A percentile compares a stretch with the other conserved stretches of the same genome.
These are phyloP conservation scores for Saturnispora silvae DNA, from an alignment of 805 yeast genomes.

Conservation along the genomic window DNA sequence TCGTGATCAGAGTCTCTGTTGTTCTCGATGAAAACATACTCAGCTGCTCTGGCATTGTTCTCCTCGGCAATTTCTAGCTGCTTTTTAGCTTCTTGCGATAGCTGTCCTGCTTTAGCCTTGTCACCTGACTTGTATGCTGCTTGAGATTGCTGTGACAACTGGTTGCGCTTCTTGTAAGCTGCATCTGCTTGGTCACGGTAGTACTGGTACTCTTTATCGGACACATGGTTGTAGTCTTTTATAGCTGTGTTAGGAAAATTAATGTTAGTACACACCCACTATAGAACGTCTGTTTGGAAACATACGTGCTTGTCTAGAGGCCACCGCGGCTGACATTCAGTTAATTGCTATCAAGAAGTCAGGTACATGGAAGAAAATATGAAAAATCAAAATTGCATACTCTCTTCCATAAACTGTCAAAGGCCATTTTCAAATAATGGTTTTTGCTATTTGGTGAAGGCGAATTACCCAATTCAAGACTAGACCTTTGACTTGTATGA, in stretches of 20 bases:
- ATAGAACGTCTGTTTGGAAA: too few relatives aligned
- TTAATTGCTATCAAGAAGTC: too few relatives aligned
- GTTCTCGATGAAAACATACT: constrained; percentile 77
- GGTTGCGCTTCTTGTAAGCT: constrained; percentile 46
- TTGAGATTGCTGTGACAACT: constrained; percentile 59
- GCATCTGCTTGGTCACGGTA: constrained; percentile 59
- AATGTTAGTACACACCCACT: too few relatives aligned
- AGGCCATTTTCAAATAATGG: too few relatives aligned
- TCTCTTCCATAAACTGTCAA: too few relatives aligned
- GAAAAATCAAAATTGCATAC: too few relatives aligned
- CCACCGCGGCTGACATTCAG: too few relatives aligned
- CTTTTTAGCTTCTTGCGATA: constrained; percentile 59
- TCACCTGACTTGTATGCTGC: constrained; percentile 69
- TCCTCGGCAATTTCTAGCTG: constrained; percentile 52
- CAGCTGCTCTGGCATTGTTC: constrained; percentile 75
- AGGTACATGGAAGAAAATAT: too few relatives aligned
- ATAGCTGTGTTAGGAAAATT: neutral
- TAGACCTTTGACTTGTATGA: too few relatives aligned
- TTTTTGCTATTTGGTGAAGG: too few relatives aligned
- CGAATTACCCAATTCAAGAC: too few relatives aligned
- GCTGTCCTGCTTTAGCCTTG: constrained; percentile 57
- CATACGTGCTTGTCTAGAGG: too few relatives aligned
- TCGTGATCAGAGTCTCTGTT: constrained; percentile 76
- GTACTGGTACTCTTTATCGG: constrained; percentile 51
- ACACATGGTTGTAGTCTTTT: constrained; percentile 61